Conservation (phyloP, 2,329 filamentous ascomycete species). For the Pseudogymnoascus sp. region DNA sequence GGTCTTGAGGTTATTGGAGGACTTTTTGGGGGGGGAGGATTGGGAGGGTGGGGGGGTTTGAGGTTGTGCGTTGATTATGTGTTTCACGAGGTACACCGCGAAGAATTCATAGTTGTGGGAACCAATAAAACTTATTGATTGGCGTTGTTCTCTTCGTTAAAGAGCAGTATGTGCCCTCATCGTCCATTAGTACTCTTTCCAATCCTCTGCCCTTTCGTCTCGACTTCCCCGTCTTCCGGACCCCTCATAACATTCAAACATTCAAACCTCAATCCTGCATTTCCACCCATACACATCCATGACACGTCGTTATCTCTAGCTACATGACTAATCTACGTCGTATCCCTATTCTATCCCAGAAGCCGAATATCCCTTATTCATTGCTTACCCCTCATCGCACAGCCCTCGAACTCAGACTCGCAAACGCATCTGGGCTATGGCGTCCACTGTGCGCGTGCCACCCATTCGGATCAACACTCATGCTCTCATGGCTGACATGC, state of each 20-base stretch:
- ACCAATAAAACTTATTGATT: neutral
- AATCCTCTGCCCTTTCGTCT: neutral
- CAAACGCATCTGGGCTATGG: slow-evolving; percentile 74
- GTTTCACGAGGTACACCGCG: neutral
- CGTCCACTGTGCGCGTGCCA: slow-evolving; percentile 58
- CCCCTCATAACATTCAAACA: neutral
- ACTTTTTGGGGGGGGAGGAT: neutral
- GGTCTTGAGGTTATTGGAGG: neutral
- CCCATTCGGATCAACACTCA: slow-evolving; percentile 39
- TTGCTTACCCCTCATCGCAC: neutral
- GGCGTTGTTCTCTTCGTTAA: neutral
- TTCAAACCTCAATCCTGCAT: neutral
- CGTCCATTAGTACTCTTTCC: neutral
- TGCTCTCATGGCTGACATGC: slow-evolving; percentile 60
- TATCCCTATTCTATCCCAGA: neutral
- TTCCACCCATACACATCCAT: neutral
- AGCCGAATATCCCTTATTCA: neutral
- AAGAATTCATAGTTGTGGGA: neutral
- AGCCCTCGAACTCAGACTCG: slow-evolving; percentile 44
- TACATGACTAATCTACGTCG: neutral
- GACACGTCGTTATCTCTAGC: neutral
- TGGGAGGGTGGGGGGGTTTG: neutral
- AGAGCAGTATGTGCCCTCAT: neutral
- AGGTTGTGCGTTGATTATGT: neutral
- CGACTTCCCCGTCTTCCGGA: neutral